Conservation (phyloP, 345 rosid species). For the Clarkia xantiana region DNA sequence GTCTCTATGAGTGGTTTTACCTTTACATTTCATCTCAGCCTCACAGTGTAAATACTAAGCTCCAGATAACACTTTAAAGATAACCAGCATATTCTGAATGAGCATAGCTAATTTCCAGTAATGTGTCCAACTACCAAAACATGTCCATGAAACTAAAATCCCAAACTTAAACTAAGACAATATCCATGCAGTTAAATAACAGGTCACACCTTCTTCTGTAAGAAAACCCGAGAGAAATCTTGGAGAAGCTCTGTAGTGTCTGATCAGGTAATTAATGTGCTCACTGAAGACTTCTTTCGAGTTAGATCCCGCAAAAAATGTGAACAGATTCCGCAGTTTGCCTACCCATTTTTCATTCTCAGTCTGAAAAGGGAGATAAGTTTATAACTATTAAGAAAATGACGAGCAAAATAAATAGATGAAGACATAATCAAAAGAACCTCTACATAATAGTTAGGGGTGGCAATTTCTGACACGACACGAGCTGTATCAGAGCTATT, state of each 20-base stretch:
- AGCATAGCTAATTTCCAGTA: too few relatives aligned
- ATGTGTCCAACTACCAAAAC: too few relatives aligned
- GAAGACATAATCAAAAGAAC: conserved; percentile 1
- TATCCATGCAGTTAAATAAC: not conserved
- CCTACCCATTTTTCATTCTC: conserved; percentile 24
- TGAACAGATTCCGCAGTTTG: conserved; percentile 39
- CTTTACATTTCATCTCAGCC: too few relatives aligned
- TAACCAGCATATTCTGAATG: too few relatives aligned
- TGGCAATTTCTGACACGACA: too few relatives aligned
- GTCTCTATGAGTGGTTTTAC: too few relatives aligned
- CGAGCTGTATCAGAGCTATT: too few relatives aligned
- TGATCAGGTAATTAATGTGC: conserved; percentile 40
- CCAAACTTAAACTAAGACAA: not conserved
- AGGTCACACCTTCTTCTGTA: conserved; percentile 49
- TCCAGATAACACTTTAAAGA: too few relatives aligned
- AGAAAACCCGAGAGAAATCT: conserved; percentile 44
- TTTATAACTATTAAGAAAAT: conserved; percentile 5
- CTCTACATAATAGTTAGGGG: too few relatives aligned
- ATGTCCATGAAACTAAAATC: not conserved
- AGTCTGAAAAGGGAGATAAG: conserved; percentile 28
- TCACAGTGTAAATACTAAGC: too few relatives aligned
- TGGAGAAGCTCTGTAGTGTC: conserved; percentile 55
- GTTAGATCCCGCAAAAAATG: conserved; percentile 44
- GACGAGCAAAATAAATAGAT: conserved; percentile 7
- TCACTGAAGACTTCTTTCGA: conserved; percentile 44